phyloP scores from a whole-genome alignment of 73 alveolate genomes.

The Paramecium tetraurelia region DNA sequence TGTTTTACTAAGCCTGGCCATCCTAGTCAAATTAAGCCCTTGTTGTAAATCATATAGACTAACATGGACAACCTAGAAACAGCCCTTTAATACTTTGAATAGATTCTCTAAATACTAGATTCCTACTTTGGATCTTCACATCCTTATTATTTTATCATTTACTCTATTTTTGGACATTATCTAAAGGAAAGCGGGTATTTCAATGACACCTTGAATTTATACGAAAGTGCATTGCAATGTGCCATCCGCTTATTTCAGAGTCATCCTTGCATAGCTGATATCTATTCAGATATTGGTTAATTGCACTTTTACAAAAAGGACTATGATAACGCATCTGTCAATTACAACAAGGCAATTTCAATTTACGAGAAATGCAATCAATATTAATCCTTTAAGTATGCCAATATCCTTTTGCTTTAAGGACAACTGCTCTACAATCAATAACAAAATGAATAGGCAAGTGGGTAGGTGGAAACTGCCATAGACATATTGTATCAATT shows the following conservation, averaged over 20 bases:
- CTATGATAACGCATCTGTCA: not conserved
- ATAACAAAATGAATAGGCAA: not conserved
- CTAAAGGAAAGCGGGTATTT: not conserved
- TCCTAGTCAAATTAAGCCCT: not conserved
- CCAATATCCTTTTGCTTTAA: not conserved
- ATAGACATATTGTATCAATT: not conserved
- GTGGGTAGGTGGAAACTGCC: not conserved
- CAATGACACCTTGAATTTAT: not conserved
- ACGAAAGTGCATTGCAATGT: not conserved
- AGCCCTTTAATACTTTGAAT: not conserved
- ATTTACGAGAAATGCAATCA: not conserved
- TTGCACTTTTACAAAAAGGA: not conserved
- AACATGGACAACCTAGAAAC: not conserved
- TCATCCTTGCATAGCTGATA: not conserved
- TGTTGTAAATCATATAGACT: not conserved
- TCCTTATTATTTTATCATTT: not conserved
- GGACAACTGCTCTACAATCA: not conserved
- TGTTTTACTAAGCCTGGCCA: not conserved
- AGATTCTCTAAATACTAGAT: not conserved
- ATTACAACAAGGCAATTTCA: not conserved
- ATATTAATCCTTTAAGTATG: not conserved
- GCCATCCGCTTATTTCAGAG: not conserved
- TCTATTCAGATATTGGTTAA: constrained; percentile 13
- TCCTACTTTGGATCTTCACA: not conserved
- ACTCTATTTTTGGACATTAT: not conserved